Base-by-base conservation (phyloP, 2,329 filamentous ascomycete species). In the Sordariomycetes sp. region DNA sequence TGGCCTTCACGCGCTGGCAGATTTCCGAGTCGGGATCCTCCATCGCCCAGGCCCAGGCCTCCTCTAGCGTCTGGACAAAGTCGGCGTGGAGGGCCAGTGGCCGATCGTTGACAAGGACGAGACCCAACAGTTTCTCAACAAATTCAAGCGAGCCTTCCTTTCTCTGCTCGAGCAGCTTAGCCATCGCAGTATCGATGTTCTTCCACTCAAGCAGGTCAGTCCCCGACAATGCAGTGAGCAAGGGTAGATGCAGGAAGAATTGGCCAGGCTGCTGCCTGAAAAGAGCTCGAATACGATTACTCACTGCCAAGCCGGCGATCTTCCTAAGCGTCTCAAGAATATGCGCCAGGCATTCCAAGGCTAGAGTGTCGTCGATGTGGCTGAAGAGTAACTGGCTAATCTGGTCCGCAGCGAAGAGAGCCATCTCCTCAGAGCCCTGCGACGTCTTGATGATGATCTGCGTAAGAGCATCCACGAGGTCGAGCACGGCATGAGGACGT, bases 1-100 rank as follows among this genome's bases (percentile, higher is more conserved):
- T 89, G 68, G 76, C 74, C 67, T 91, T 87, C 60, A 97, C 78
- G 39, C 87, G 80, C 62, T 87, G 84, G 12, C 83, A 88, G 24
- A 81, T 74, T 24, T 74, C 66, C 2, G 88, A 76, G 48, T 76
- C 76, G 1, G 86, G 79, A 17, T 95, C 86, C 61, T 91, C 87
- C 7, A 76, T 74, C 36, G 95, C 80, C 90, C 90, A 96, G 53
- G 81, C 74, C 73, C 87, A 91, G 48, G 94, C 84, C 53, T 84
- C 86, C 62, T 92, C 86, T 57, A 96, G 77, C 58, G 89, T 95
- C 60, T 83, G 80, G 7, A 89, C 85, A 65, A 96, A 95, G 70
- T 97, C 90, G 1, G 90, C 85, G 63, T 90, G 87, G 53, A 96
- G 74, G 1, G 87, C 87, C 45, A 86, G 80, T 0, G 90, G 89